phyloP scores from a whole-genome alignment of 1,284 basidiomycete species.

The Schizophyllum amplum region DNA sequence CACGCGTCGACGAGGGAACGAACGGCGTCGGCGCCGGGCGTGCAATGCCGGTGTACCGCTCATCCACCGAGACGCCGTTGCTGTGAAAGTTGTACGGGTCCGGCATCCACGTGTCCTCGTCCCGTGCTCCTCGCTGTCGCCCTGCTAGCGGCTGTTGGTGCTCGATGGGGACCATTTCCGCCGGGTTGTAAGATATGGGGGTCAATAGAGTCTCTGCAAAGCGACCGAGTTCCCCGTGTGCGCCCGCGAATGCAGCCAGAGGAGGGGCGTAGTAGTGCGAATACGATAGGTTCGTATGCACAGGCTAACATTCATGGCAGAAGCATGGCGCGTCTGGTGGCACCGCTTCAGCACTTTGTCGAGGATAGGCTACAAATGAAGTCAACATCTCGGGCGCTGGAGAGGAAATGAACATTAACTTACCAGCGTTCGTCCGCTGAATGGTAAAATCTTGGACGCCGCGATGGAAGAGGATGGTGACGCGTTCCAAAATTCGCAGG shows the following conservation, averaged over 20 bases:
- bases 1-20: slow-evolving; percentile 33
- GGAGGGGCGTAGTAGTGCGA: slow-evolving; percentile 10
- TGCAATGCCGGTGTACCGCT: slow-evolving; percentile 20
- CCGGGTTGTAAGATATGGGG: not conserved
- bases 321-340: slow-evolving; percentile 27
- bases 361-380: slow-evolving; percentile 47
- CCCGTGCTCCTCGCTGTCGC: slow-evolving; percentile 3
- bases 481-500: slow-evolving; percentile 39
- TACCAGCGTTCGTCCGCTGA: slow-evolving; percentile 42
- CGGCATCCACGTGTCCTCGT: slow-evolving; percentile 28
- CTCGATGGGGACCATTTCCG: slow-evolving; percentile 16
- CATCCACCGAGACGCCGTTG: slow-evolving; percentile 29
- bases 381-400: too few species aligned
- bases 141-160: slow-evolving; percentile 5
- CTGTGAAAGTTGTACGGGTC: slow-evolving; percentile 37
- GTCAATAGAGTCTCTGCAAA: slow-evolving; percentile 18
- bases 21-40: slow-evolving; percentile 29
- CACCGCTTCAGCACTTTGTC: slow-evolving; percentile 40
- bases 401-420: slow-evolving; percentile 11
- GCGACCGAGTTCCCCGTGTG: slow-evolving; percentile 24
- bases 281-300: slow-evolving; percentile 12
- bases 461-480: slow-evolving; percentile 36
- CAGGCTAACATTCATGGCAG: too few species aligned
- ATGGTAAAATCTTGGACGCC: slow-evolving; percentile 39
- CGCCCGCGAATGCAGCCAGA: slow-evolving; percentile 25